Conservation (phyloP, 306 rosid species). For the Lathyrus sativus region DNA sequence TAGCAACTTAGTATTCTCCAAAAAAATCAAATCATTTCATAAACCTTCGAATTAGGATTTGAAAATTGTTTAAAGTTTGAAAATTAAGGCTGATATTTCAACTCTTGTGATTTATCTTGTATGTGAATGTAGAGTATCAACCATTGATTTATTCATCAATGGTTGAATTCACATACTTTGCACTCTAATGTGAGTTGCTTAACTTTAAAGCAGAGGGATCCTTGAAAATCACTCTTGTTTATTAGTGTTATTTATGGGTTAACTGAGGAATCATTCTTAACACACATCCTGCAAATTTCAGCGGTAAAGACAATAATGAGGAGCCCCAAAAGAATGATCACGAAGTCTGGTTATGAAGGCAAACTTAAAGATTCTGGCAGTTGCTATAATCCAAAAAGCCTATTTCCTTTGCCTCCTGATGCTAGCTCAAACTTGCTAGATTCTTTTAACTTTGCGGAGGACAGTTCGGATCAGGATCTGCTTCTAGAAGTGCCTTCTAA, state of each 20-base stretch:
- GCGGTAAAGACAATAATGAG: constrained; percentile 75
- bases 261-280: constrained; percentile 26
- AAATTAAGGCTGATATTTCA: no score
- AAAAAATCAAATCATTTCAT: no score
- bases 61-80: no score
- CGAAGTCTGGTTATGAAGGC: constrained; percentile 56
- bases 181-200: not conserved
- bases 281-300: constrained; percentile 52
- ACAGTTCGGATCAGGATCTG: constrained; percentile 75
- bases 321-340: constrained; percentile 72
- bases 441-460: constrained; percentile 66
- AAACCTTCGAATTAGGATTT: no score
- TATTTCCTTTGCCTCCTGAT: constrained; percentile 82
- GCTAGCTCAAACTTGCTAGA: constrained; percentile 68
- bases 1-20: no score
- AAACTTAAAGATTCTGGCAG: constrained; percentile 67
- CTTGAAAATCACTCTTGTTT: not conserved
- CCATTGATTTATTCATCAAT: constrained; percentile 1
- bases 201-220: not conserved
- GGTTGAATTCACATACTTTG: not conserved
- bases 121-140: not conserved
- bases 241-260: constrained; percentile 5
- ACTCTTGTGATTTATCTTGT: no score
- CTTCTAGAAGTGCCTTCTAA: constrained; percentile 85
- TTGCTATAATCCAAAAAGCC: constrained; percentile 80